Conservation (phyloP, 139 green algal species). For the Mesotaenium endlicherianum region DNA sequence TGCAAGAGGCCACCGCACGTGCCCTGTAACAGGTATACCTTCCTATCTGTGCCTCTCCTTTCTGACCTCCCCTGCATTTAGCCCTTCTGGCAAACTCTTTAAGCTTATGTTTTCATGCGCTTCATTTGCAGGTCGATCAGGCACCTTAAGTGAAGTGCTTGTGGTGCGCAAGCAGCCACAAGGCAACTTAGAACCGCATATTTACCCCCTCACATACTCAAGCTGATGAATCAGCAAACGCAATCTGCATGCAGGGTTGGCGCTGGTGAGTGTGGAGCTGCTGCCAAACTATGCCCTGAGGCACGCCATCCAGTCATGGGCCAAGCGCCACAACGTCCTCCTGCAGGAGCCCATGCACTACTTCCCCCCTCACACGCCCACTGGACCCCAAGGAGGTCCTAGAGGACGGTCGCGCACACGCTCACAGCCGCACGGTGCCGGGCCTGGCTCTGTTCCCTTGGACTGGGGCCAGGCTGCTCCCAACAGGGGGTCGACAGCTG, state of each 20-base stretch:
- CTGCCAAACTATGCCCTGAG: conserved; percentile 33
- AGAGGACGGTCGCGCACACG: not conserved
- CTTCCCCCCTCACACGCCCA: not conserved
- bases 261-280: conserved; percentile 20
- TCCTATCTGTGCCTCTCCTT: too few species aligned
- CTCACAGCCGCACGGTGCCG: not conserved
- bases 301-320: conserved; percentile 21
- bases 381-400: not conserved
- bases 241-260: not conserved
- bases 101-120: not conserved
- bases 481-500: not conserved
- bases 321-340: not conserved
- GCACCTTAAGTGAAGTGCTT: too few species aligned
- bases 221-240: not conserved
- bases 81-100: not conserved
- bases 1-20: conserved; percentile 29
- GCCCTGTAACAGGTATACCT: conserved; percentile 41
- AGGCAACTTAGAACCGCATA: too few species aligned
- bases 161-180: too few species aligned
- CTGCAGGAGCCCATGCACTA: conserved; percentile 21
- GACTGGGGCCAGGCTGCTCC: conserved; percentile 8
- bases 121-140: too few species aligned
- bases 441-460: not conserved
- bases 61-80: too few species aligned
- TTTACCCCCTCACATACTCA: too few species aligned